Conservation (phyloP, 1,139 yeast genomes). For the Lodderomyces orthopsilosis region DNA sequence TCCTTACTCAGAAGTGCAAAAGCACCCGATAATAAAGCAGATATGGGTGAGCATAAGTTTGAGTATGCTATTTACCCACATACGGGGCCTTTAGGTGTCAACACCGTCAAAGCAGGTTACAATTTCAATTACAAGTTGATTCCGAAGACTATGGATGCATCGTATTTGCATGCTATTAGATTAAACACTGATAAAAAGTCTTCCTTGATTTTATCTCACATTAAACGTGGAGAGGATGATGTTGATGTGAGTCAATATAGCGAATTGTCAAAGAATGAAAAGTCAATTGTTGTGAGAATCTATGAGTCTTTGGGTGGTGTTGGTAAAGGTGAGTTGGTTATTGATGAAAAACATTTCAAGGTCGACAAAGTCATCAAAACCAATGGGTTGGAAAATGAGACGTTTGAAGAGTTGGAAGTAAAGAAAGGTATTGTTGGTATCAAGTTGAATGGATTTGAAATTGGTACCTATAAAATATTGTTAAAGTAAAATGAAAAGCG, state of each 20-base stretch:
- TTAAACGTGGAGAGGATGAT: constrained; percentile 90
- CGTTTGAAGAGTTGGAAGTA: constrained; percentile 21
- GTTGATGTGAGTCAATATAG: constrained; percentile 45
- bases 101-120: constrained; percentile 72
- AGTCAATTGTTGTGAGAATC: constrained; percentile 65
- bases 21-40: constrained; percentile 90
- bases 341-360: constrained; percentile 29
- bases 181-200: constrained; percentile 47
- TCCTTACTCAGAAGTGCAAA: constrained; percentile 83
- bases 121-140: constrained; percentile 67
- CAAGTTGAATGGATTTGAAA: constrained; percentile 71
- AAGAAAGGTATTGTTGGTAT: constrained; percentile 35
- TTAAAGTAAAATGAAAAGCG: constrained; percentile 17
- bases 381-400: constrained; percentile 70
- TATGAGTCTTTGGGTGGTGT: constrained; percentile 76
- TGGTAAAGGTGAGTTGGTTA: constrained; percentile 49
- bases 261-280: constrained; percentile 29
- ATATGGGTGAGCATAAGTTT: constrained; percentile 84
- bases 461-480: constrained; percentile 60
- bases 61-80: constrained; percentile 87
- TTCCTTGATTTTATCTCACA: constrained; percentile 61
- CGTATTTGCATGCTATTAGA: constrained; percentile 21
- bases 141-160: constrained; percentile 17
- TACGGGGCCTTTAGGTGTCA: constrained; percentile 56
- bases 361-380: constrained; percentile 56